phyloP scores from a whole-genome alignment of 768 basidiomycete species.

The Phylloporus sp. region DNA sequence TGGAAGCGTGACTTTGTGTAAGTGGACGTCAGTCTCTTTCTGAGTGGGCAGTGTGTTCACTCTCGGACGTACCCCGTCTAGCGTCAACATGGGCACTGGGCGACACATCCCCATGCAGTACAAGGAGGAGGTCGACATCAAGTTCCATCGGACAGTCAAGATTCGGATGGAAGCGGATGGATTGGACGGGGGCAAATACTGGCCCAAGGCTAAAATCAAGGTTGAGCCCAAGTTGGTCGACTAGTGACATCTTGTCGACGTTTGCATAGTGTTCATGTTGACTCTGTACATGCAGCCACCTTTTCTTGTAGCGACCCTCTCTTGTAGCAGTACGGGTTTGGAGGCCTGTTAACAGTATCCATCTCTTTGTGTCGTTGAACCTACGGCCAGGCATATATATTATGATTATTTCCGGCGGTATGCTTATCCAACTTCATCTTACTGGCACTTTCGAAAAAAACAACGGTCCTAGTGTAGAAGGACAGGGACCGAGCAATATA shows the following conservation, averaged over 20 bases:
- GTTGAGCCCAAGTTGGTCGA: slow-evolving; percentile 40
- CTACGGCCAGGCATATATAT: not conserved
- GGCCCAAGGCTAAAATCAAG: slow-evolving; percentile 37
- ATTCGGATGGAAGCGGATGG: slow-evolving; percentile 49
- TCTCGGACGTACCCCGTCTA: not conserved
- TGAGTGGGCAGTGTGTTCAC: not conserved
- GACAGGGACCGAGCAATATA: no score
- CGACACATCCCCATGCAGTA: slow-evolving; percentile 41
- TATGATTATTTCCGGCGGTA: not conserved
- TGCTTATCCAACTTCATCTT: no score
- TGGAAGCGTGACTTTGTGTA: slow-evolving; percentile 20
- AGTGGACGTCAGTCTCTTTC: not conserved
- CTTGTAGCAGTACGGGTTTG: not conserved
- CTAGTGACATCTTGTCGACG: slow-evolving; percentile 14
- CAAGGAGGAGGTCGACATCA: slow-evolving; percentile 36
- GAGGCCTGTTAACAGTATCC: not conserved
- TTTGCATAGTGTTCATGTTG: not conserved
- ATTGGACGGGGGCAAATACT: slow-evolving; percentile 32
- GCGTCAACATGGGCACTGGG: slow-evolving; percentile 39
- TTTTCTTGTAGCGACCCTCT: not conserved
- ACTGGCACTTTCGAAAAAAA: no score
- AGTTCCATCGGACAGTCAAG: slow-evolving; percentile 47
- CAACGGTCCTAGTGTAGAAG: no score
- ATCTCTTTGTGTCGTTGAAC: not conserved
- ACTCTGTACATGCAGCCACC: not conserved